These are phyloP conservation scores for Pulveroboletus sp. DNA, from an alignment of 768 basidiomycete genomes.

Conservation along the genomic window DNA sequence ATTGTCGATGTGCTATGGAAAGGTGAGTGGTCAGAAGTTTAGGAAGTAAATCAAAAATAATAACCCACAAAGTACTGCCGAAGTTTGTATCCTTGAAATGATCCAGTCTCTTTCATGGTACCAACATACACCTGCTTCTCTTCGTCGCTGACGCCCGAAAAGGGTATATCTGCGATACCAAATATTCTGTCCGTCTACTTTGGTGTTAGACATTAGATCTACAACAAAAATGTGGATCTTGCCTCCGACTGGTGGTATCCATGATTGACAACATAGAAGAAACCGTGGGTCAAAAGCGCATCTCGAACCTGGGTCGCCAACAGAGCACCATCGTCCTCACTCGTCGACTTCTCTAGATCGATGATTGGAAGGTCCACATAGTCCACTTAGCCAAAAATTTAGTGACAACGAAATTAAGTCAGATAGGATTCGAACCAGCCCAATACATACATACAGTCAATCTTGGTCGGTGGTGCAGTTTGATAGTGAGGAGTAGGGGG, in stretches of 20 bases:
- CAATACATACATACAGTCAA: constrained; percentile 28
- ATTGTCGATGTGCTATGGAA: constrained; percentile 58
- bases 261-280: constrained; percentile 40
- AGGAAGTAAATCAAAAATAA: neutral
- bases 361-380: constrained; percentile 53
- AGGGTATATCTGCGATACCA: constrained; percentile 47
- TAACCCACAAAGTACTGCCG: constrained; percentile 45
- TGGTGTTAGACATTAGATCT: constrained; percentile 28
- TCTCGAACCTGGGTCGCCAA: constrained; percentile 42
- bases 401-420: too few species aligned
- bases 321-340: constrained; percentile 34
- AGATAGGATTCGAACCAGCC: too few species aligned
- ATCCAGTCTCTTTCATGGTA: constrained; percentile 41
- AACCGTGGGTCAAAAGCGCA: constrained; percentile 45
- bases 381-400: constrained; percentile 37
- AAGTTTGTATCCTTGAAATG: constrained; percentile 54
- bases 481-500: constrained; percentile 39
- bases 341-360: constrained; percentile 43
- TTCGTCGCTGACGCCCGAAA: constrained; percentile 36
- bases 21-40: neutral
- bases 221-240: neutral
- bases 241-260: constrained; percentile 40
- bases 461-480: constrained; percentile 33
- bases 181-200: constrained; percentile 45
- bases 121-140: constrained; percentile 44